Conservation (phyloP, 2,329 filamentous ascomycete genomes). For the Thielaviopsis euricoi region DNA sequence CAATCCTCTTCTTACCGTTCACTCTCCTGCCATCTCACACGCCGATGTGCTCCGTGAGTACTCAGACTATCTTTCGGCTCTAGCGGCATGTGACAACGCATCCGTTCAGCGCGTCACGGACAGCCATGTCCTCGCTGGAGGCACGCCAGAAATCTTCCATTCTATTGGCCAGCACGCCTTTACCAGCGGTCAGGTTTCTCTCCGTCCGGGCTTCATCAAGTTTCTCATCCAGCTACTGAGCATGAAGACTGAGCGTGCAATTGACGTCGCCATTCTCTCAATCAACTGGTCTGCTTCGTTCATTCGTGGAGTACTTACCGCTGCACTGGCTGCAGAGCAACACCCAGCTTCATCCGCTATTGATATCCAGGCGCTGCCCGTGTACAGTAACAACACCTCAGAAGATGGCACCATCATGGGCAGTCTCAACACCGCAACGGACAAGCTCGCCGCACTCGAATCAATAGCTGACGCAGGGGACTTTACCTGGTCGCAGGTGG, state of each 20-base stretch:
- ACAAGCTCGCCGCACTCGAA: conserved; percentile 29
- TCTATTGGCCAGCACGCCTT: neutral
- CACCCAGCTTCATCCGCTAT: conserved; percentile 2
- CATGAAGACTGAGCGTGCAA: conserved; percentile 20
- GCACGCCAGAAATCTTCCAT: neutral
- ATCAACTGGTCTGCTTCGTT: conserved; percentile 35
- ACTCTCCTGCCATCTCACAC: neutral
- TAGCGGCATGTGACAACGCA: neutral
- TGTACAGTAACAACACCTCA: conserved; percentile 29
- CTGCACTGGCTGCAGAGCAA: conserved; percentile 15
- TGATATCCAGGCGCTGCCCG: neutral
- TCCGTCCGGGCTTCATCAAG: neutral
- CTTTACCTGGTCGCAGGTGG: conserved; percentile 14
- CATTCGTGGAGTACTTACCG: conserved; percentile 27
- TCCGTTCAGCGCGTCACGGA: neutral
- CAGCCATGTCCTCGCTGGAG: neutral
- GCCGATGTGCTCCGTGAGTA: neutral
- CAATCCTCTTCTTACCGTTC: neutral
- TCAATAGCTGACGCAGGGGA: conserved; percentile 15
- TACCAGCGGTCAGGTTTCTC: conserved; percentile 23
- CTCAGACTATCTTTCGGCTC: neutral
- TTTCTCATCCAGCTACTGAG: conserved; percentile 20
- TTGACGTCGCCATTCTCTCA: conserved; percentile 26
- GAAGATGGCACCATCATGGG: conserved; percentile 26
- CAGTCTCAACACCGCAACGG: conserved; percentile 23